These are phyloP conservation scores for Penicillium cataractarum DNA, from an alignment of 495 filamentous ascomycete genomes.

Conservation along the genomic window DNA sequence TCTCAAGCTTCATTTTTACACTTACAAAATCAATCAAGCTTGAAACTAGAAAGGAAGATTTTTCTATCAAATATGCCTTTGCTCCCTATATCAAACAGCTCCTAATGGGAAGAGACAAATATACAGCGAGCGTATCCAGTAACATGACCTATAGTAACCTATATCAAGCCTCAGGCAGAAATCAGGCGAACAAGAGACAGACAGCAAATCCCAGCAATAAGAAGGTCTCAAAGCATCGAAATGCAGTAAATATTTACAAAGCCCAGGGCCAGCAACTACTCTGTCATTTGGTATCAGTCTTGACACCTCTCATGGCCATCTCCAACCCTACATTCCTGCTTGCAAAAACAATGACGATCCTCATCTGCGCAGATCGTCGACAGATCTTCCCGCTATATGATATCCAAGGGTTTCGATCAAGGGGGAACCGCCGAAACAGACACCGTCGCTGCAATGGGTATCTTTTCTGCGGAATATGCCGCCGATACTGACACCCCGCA, in stretches of 20 bases:
- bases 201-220: not conserved
- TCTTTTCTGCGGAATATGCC: constrained; percentile 7
- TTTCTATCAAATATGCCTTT: no score
- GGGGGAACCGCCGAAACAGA: constrained; percentile 27
- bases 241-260: not conserved
- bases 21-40: no score
- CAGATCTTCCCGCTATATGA: not conserved
- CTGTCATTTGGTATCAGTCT: constrained; percentile 12
- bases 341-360: not conserved
- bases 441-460: constrained; percentile 21
- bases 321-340: constrained; percentile 28
- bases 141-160: not conserved
- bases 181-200: not conserved
- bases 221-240: not conserved
- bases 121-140: no score
- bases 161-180: not conserved
- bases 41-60: no score
- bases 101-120: no score
- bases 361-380: not conserved
- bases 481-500: not conserved
- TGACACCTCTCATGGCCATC: constrained; percentile 23
- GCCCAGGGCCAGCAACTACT: not conserved
- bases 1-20: no score
- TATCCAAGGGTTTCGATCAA: constrained; percentile 19
- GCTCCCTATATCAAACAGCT: no score